Evolutionary conservation across 257 asterid species (phyloP).

Genomic region (Solanum appendiculatum): DNA sequence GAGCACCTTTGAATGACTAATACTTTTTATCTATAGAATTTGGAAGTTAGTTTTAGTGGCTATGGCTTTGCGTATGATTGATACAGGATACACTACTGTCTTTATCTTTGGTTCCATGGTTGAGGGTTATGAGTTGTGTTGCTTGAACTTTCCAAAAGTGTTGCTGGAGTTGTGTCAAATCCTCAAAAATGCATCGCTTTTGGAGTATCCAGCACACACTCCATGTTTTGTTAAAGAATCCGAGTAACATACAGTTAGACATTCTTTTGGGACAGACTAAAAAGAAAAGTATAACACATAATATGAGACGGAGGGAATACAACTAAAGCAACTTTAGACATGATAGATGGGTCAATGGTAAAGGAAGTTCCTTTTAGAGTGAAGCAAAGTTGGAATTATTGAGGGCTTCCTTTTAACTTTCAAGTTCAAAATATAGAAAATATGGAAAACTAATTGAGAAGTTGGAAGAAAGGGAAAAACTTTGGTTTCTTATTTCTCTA

Average conservation of each 20-base stretch:
- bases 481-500: constrained; percentile 15
- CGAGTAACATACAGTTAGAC: neutral
- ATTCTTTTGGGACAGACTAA: neutral
- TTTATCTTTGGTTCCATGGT: neutral
- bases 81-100: neutral
- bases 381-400: neutral
- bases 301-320: neutral
- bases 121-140: neutral
- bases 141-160: neutral
- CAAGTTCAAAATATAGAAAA: neutral
- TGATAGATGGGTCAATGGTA: neutral
- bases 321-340: neutral
- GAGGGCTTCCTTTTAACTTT: neutral
- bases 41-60: neutral
- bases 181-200: neutral
- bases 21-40: neutral
- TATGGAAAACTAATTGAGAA: constrained; percentile 16
- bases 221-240: neutral
- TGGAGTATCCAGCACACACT: neutral
- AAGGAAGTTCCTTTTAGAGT: neutral
- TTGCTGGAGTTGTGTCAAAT: neutral
- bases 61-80: neutral
- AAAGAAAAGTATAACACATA: neutral
- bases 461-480: constrained; percentile 18
- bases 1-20: neutral